Percentiles rank a stretch among this genome's conserved stretches.
phyloP scores from a whole-genome alignment of 306 rosid species.

The Clitoria ternatea region DNA sequence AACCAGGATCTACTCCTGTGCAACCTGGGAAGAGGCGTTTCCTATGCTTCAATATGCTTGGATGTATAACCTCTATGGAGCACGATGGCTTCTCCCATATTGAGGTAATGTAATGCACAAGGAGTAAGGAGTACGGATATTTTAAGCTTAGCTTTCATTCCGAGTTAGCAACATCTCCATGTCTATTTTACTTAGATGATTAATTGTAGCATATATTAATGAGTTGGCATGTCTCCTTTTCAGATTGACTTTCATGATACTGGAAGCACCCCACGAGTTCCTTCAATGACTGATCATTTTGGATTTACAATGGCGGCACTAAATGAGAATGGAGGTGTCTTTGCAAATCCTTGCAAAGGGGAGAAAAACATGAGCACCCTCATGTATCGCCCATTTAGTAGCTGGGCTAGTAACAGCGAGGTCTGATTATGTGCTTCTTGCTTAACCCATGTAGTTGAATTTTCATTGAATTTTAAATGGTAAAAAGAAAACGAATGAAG shows the following conservation, averaged over 20 bases:
- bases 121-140: neutral
- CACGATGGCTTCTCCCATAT: constrained; percentile 88
- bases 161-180: neutral
- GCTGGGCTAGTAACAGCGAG: constrained; percentile 96
- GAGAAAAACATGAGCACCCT: constrained; percentile 90
- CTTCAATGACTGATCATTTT: constrained; percentile 96
- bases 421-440: constrained; percentile 37
- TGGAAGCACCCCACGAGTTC: constrained; percentile 82
- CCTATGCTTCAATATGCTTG: constrained; percentile 93
- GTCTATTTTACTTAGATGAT: neutral
- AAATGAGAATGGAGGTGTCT: constrained; percentile 73
- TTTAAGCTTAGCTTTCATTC: neutral
- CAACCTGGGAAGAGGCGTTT: constrained; percentile 81
- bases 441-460: neutral
- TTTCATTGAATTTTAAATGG: neutral
- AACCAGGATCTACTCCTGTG: constrained; percentile 81
- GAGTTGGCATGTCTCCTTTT: constrained; percentile 21
- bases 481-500: constrained; percentile 9
- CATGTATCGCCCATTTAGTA: constrained; percentile 92
- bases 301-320: constrained; percentile 96
- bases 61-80: constrained; percentile 75
- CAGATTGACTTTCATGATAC: constrained; percentile 98
- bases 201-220: neutral
- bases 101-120: constrained; percentile 48
- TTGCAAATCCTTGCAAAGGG: constrained; percentile 96